Conservation (phyloP, 805 yeast species). For the Yarrowia osloensis region DNA sequence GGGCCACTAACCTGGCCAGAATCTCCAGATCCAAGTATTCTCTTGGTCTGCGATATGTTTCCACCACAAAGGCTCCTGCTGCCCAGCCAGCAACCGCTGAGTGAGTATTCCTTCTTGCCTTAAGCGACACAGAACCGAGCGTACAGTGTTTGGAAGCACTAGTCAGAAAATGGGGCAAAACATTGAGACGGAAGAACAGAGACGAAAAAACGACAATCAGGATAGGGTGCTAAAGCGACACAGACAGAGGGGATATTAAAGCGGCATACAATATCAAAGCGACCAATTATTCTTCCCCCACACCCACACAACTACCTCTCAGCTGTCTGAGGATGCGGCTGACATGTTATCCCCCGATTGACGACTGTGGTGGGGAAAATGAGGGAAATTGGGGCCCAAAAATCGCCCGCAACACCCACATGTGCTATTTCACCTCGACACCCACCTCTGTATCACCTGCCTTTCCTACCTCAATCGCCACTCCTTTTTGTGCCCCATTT, state of each 20-base stretch:
- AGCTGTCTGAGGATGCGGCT: constrained; percentile 15
- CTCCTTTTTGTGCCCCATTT: too few relatives aligned
- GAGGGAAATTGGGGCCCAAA: too few relatives aligned
- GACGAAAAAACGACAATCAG: background rate
- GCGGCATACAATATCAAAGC: too few relatives aligned
- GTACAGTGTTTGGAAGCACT: constrained; percentile 5
- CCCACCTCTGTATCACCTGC: too few relatives aligned
- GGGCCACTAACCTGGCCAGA: constrained; percentile 30
- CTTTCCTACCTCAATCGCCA: too few relatives aligned
- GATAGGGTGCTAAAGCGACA: background rate
- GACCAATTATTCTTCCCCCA: background rate
- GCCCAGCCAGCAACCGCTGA: constrained; percentile 30
- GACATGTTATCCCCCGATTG: background rate
- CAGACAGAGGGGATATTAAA: background rate
- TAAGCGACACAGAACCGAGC: background rate
- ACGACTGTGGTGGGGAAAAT: too few relatives aligned
- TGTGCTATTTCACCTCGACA: too few relatives aligned
- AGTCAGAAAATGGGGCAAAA: background rate
- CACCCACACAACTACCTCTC: background rate
- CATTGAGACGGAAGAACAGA: background rate
- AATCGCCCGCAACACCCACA: too few relatives aligned
- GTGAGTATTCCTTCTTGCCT: background rate
- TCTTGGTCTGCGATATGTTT: constrained; percentile 29
- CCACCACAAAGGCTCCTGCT: constrained; percentile 8
- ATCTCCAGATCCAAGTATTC: constrained; percentile 29